These are phyloP conservation scores for Monosporascus cannonballus DNA, from an alignment of 2,329 filamentous ascomycete species.

Conservation along the genomic window DNA sequence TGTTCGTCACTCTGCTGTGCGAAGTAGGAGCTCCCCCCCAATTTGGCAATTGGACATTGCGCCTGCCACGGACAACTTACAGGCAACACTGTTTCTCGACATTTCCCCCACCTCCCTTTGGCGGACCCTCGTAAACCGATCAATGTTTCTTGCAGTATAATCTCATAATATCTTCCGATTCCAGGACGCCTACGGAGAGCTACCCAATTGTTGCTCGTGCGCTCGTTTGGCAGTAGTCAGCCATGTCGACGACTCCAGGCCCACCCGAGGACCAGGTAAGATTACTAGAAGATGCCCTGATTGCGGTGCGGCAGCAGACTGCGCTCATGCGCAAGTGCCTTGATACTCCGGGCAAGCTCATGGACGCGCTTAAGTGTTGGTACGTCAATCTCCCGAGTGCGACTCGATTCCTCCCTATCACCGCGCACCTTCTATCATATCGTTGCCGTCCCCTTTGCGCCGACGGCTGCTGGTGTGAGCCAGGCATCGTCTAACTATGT, in stretches of 20 bases:
- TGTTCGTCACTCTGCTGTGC: background rate
- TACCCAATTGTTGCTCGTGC: background rate
- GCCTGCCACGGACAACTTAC: background rate
- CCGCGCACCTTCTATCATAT: slow-evolving; percentile 1
- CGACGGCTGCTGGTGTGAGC: background rate
- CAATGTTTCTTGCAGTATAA: background rate
- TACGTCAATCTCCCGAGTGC: slow-evolving; percentile 41
- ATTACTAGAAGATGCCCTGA: slow-evolving; percentile 93
- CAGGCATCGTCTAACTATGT: slow-evolving; percentile 20
- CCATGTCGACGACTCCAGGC: slow-evolving; percentile 47
- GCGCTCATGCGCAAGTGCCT: slow-evolving; percentile 96
- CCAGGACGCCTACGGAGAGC: background rate
- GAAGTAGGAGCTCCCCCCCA: background rate
- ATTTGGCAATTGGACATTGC: background rate
- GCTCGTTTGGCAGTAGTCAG: slow-evolving; percentile 1
- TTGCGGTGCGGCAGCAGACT: slow-evolving; percentile 95
- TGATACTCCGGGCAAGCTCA: slow-evolving; percentile 95
- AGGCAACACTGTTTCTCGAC: background rate
- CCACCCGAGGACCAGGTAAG: slow-evolving; percentile 77
- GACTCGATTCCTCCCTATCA: background rate
- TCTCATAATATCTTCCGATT: background rate
- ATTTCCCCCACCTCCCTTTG: background rate
- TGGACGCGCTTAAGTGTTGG: slow-evolving; percentile 99
- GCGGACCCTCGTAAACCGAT: background rate
- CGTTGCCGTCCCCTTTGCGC: too few relatives aligned